Percentiles rank a stretch among this genome's conserved stretches.
phyloP scores from a whole-genome alignment of 78 protist genomes.

The Bigelowiella natans region DNA sequence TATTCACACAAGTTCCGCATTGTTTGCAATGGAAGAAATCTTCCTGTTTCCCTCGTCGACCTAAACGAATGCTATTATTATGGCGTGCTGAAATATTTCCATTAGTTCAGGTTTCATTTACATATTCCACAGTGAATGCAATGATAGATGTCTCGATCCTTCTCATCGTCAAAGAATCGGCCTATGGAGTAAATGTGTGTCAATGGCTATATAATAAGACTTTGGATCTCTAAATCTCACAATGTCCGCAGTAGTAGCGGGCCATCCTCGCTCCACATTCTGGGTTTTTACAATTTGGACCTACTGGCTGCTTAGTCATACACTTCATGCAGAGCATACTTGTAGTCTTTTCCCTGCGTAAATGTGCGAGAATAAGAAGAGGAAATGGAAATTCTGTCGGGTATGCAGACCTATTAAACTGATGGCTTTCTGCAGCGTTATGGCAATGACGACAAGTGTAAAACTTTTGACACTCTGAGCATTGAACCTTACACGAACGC shows the following conservation, averaged over 20 bases:
- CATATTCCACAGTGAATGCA: not conserved
- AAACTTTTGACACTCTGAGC: not conserved
- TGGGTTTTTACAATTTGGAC: not conserved
- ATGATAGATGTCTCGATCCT: not conserved
- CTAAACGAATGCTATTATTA: not conserved
- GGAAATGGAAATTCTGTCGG: too few relatives aligned
- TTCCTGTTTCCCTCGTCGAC: not conserved
- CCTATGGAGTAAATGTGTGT: too few relatives aligned
- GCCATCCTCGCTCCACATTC: not conserved
- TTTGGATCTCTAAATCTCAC: too few relatives aligned
- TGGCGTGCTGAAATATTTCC: not conserved
- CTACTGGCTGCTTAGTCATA: not conserved
- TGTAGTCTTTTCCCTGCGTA: not conserved
- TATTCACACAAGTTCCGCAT: not conserved
- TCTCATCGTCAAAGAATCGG: not conserved
- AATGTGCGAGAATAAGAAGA: too few relatives aligned
- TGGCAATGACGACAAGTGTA: not conserved
- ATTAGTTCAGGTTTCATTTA: not conserved
- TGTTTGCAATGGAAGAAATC: not conserved
- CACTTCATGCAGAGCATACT: not conserved
- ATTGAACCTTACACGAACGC: not conserved
- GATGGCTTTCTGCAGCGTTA: not conserved
- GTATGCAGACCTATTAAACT: not conserved
- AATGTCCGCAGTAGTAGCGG: not conserved
- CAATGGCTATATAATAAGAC: too few relatives aligned